phyloP scores from a whole-genome alignment of 2,329 filamentous ascomycete genomes.

The Aaosphaeria arxii region DNA sequence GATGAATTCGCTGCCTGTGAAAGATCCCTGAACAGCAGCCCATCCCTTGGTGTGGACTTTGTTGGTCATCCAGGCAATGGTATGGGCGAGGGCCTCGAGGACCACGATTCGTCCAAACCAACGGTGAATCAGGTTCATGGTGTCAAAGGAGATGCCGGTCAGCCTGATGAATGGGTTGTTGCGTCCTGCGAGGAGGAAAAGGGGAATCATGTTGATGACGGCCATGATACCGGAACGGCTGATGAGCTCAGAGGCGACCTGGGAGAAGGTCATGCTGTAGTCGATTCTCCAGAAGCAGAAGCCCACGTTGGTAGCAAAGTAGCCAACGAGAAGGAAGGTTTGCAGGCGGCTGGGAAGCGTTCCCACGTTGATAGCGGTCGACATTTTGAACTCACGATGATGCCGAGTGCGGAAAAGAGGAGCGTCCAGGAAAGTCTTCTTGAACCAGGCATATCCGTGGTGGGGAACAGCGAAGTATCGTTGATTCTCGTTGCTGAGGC shows the following conservation, averaged over 20 bases:
- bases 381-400: slow-evolving; percentile 52
- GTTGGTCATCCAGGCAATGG: slow-evolving; percentile 55
- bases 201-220: slow-evolving; percentile 74
- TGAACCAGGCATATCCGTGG: slow-evolving; percentile 41
- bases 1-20: slow-evolving; percentile 48
- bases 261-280: slow-evolving; percentile 64
- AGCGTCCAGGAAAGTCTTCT: slow-evolving; percentile 46
- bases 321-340: slow-evolving; percentile 45
- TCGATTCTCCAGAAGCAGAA: slow-evolving; percentile 56
- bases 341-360: slow-evolving; percentile 50
- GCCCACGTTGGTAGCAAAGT: slow-evolving; percentile 48
- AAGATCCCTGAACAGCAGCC: slow-evolving; percentile 41
- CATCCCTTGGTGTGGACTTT: slow-evolving; percentile 50
- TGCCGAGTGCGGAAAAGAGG: slow-evolving; percentile 48
- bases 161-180: slow-evolving; percentile 76
- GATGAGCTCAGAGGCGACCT: slow-evolving; percentile 64
- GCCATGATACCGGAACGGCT: slow-evolving; percentile 69
- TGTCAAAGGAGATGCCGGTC: slow-evolving; percentile 74
- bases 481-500: slow-evolving; percentile 75
- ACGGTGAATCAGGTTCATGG: slow-evolving; percentile 76
- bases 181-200: slow-evolving; percentile 70
- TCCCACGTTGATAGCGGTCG: slow-evolving; percentile 47
- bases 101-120: slow-evolving; percentile 77
- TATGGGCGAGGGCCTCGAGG: slow-evolving; percentile 66
- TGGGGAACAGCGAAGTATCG: slow-evolving; percentile 72